Conservation (phyloP, 768 basidiomycete species). For the Favolaschia claudopus region DNA sequence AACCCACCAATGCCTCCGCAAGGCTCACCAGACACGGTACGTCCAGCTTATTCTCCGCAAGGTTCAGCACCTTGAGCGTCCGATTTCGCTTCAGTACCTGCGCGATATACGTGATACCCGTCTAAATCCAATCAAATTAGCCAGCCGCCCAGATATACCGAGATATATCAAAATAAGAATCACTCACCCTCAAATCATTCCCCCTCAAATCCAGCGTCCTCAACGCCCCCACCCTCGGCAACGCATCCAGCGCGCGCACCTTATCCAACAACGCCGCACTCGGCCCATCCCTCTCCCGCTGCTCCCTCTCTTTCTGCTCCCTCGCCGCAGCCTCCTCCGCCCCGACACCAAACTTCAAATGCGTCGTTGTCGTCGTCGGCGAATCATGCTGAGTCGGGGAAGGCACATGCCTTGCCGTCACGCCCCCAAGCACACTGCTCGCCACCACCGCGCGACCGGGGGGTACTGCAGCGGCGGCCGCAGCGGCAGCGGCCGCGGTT, state of each 20-base stretch:
- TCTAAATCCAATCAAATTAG: conserved; percentile 41
- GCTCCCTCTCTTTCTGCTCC: neutral
- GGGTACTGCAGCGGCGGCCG: conserved; percentile 49
- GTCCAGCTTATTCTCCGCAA: conserved; percentile 95
- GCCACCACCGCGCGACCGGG: conserved; percentile 76
- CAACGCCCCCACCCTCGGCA: conserved; percentile 86
- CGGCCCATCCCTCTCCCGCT: conserved; percentile 54
- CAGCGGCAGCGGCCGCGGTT: conserved; percentile 40
- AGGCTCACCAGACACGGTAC: conserved; percentile 78
- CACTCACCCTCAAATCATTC: conserved; percentile 87
- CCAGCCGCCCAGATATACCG: neutral
- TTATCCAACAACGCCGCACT: conserved; percentile 86
- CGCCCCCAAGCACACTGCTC: conserved; percentile 61
- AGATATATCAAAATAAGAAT: conserved; percentile 19
- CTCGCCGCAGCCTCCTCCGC: neutral
- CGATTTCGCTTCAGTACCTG: conserved; percentile 97
- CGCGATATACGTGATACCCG: conserved; percentile 87
- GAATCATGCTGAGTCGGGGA: conserved; percentile 33
- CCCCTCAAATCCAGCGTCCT: conserved; percentile 90
- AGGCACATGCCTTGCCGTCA: conserved; percentile 53
- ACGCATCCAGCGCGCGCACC: conserved; percentile 86
- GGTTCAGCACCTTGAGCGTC: conserved; percentile 91
- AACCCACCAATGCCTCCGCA: conserved; percentile 87
- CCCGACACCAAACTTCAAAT: neutral
- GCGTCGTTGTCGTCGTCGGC: conserved; percentile 11